Evolutionary conservation across 164 flowering plant species (phyloP).

Genomic region (Stephania japonica): DNA sequence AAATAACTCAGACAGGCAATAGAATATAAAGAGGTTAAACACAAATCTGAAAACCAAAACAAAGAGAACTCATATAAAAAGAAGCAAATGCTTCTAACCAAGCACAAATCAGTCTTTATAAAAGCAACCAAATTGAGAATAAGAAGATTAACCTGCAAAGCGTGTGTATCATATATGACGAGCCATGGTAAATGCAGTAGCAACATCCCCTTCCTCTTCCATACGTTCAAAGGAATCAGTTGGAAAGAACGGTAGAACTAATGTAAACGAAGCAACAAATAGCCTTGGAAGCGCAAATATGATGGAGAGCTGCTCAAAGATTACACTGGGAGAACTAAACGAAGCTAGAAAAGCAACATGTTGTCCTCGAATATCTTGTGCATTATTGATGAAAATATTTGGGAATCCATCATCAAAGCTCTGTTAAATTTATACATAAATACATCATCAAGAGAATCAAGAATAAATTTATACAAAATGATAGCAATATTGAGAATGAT

Average conservation of each 20-base stretch:
- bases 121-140: background rate
- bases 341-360: conserved; percentile 97
- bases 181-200: conserved; percentile 97
- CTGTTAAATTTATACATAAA: conserved; percentile 31
- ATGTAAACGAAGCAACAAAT: conserved; percentile 81
- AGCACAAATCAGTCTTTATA: background rate
- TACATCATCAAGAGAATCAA: background rate
- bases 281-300: conserved; percentile 80
- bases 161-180: conserved; percentile 94
- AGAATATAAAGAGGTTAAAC: background rate
- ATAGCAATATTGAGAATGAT: too few relatives aligned
- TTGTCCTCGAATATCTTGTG: conserved; percentile 78
- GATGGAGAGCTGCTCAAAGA: conserved; percentile 92
- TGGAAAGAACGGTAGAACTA: conserved; percentile 94
- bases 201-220: conserved; percentile 99
- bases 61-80: background rate
- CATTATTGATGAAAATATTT: conserved; percentile 83
- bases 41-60: background rate
- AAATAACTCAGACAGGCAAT: background rate
- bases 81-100: background rate
- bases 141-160: conserved; percentile 68
- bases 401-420: conserved; percentile 95
- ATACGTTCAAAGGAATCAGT: conserved; percentile 96
- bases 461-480: too few relatives aligned
- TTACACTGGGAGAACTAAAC: conserved; percentile 84